Evolutionary conservation across 768 basidiomycete genomes (phyloP).

Genomic region (Nidularia pulvinata): DNA sequence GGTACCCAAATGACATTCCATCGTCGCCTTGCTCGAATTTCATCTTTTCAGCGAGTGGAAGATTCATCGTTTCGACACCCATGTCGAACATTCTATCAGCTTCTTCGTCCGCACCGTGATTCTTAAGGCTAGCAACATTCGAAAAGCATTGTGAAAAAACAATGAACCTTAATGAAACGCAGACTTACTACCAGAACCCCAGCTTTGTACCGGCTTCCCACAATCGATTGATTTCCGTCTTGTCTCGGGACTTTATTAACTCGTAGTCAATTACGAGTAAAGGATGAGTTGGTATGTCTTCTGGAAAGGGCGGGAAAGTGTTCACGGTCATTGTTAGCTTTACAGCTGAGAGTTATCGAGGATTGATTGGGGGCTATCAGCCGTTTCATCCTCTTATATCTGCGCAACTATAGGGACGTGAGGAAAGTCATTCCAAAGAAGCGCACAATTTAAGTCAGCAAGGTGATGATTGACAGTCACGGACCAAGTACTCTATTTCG

Average conservation of each 20-base stretch:
- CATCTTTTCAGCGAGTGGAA: constrained; percentile 58
- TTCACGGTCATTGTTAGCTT: no score
- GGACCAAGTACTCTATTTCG: no score
- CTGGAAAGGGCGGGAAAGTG: constrained; percentile 42
- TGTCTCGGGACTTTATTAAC: constrained; percentile 38
- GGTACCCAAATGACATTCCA: constrained; percentile 37
- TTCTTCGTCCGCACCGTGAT: constrained; percentile 50
- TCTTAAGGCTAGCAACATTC: constrained; percentile 39
- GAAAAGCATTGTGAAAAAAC: neutral
- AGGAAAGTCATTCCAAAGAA: no score
- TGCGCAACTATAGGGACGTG: no score
- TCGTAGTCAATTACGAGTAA: constrained; percentile 56
- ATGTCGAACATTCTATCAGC: constrained; percentile 54
- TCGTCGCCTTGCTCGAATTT: constrained; percentile 56
- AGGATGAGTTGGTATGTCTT: constrained; percentile 50
- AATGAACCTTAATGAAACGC: neutral
- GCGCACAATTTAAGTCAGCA: no score
- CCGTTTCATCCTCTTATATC: no score
- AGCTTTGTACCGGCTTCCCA: constrained; percentile 58
- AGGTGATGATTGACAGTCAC: no score
- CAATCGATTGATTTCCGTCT: constrained; percentile 44
- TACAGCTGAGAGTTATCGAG: no score
- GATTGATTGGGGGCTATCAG: no score
- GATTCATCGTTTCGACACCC: constrained; percentile 50
- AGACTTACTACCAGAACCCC: constrained; percentile 68